Evolutionary conservation across 176 grass and related monocot genomes (phyloP).

Genomic region (Alopecurus myosuroides): DNA sequence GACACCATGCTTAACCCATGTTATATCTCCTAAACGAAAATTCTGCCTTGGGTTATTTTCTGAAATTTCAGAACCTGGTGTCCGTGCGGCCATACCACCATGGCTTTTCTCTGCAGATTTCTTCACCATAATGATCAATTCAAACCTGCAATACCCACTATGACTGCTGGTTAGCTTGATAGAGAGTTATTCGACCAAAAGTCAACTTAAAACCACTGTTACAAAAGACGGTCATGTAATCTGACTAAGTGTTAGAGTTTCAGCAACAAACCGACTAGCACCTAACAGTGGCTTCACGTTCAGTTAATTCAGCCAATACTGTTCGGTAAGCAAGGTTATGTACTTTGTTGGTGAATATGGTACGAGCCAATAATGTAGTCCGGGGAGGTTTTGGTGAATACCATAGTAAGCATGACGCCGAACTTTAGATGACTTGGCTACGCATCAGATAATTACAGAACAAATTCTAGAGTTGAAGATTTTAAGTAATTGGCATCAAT

Average conservation of each 20-base stretch:
- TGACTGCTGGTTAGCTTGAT: not conserved
- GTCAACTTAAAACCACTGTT: not conserved
- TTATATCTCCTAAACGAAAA: conserved; percentile 67
- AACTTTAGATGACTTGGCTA: not conserved
- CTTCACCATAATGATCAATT: conserved; percentile 31
- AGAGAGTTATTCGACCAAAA: conserved; percentile 7
- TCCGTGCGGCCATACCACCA: not conserved
- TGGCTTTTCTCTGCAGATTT: conserved; percentile 3
- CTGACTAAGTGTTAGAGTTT: not conserved
- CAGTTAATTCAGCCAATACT: not conserved
- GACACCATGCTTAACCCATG: conserved; percentile 63
- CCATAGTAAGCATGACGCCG: not conserved
- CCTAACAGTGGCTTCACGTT: not conserved
- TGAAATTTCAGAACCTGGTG: conserved; percentile 1
- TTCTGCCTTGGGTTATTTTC: conserved; percentile 33
- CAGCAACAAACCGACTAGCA: not conserved
- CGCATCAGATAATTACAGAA: not conserved
- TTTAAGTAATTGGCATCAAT: not conserved
- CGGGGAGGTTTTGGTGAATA: not conserved
- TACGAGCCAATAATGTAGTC: not conserved
- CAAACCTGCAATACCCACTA: conserved; percentile 11
- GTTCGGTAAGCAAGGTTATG: not conserved
- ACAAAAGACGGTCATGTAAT: not conserved
- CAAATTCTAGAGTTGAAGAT: not conserved
- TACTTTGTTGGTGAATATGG: not conserved